Evolutionary conservation across 2,329 filamentous ascomycete species (phyloP).

Genomic region (Ceratocystis papillata): DNA sequence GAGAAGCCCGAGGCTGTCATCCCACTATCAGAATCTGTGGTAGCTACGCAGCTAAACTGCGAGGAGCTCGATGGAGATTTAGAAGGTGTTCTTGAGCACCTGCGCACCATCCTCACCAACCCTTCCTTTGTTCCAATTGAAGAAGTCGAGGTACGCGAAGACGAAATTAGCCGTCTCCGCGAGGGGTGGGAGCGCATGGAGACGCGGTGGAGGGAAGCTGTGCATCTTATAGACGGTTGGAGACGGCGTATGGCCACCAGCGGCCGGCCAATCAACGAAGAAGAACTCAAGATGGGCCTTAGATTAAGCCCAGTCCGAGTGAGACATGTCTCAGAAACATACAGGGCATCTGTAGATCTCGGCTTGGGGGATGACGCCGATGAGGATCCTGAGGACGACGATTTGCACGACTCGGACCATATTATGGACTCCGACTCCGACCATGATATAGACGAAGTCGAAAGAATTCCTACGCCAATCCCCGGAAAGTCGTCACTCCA

Average conservation of each 20-base stretch:
- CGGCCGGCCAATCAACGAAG: slow-evolving; percentile 58
- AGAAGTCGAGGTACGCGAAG: slow-evolving; percentile 83
- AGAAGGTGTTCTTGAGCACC: slow-evolving; percentile 65
- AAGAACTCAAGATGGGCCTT: slow-evolving; percentile 58
- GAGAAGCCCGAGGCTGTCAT: slow-evolving; percentile 31
- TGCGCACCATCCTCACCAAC: slow-evolving; percentile 78
- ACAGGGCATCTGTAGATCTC: slow-evolving; percentile 27
- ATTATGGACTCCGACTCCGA: slow-evolving; percentile 25
- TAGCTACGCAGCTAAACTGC: slow-evolving; percentile 33
- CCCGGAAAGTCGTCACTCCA: slow-evolving; percentile 19
- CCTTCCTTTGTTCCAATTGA: slow-evolving; percentile 93
- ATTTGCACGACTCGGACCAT: slow-evolving; percentile 11
- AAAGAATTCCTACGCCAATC: slow-evolving; percentile 13
- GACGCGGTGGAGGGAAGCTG: slow-evolving; percentile 74
- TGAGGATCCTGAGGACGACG: slow-evolving; percentile 21
- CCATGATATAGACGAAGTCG: slow-evolving; percentile 32
- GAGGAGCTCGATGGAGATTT: slow-evolving; percentile 66
- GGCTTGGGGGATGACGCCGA: slow-evolving; percentile 26
- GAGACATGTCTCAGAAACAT: slow-evolving; percentile 41
- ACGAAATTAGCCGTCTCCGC: slow-evolving; percentile 74
- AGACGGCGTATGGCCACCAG: slow-evolving; percentile 65
- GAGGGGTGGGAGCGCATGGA: slow-evolving; percentile 93
- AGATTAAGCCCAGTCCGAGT: slow-evolving; percentile 50
- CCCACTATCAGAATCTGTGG: background rate
- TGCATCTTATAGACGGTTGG: slow-evolving; percentile 87